Percentiles rank a stretch among this genome's conserved stretches.
These are phyloP conservation scores for Adansonia digitata DNA, from an alignment of 345 rosid species.

Conservation along the genomic window DNA sequence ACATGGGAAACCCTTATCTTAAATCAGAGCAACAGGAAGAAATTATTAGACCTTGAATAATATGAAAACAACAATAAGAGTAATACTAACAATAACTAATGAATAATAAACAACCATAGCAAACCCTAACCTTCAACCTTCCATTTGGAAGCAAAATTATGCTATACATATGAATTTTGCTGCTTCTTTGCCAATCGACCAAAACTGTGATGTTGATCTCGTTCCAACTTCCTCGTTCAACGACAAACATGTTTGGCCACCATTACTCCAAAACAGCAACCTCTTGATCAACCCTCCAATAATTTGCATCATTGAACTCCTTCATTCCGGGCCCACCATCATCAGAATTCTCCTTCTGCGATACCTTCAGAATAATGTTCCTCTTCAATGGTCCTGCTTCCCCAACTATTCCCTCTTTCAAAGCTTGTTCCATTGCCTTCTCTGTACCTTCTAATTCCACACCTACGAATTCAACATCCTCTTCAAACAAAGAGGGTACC, in stretches of 20 bases:
- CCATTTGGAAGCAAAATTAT: conserved; percentile 35
- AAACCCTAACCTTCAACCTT: conserved; percentile 28
- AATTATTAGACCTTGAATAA: conserved; percentile 27
- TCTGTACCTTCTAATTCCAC: conserved; percentile 85
- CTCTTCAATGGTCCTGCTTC: conserved; percentile 90
- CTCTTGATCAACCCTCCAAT: conserved; percentile 94
- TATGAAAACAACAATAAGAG: conserved; percentile 19
- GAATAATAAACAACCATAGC: conserved; percentile 22
- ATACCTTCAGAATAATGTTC: conserved; percentile 39
- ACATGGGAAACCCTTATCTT: conserved; percentile 5
- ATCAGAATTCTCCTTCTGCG: conserved; percentile 50
- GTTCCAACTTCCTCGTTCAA: conserved; percentile 19
- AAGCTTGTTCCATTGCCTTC: conserved; percentile 93
- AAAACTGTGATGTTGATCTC: conserved; percentile 15
- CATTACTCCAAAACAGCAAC: conserved; percentile 72
- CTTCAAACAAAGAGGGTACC: conserved; percentile 81
- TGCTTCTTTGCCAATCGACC: conserved; percentile 9
- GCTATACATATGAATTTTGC: conserved; percentile 39
- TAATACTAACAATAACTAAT: conserved; percentile 23
- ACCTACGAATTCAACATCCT: conserved; percentile 94
- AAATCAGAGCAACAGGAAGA: conserved; percentile 9
- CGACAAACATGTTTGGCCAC: conserved; percentile 5
- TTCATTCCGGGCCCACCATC: conserved; percentile 52
- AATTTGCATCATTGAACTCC: conserved; percentile 88
- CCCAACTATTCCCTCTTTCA: conserved; percentile 89